Base-by-base conservation (phyloP, 225 moss, liverwort and hornwort genomes). In the Bryum argenteum region DNA sequence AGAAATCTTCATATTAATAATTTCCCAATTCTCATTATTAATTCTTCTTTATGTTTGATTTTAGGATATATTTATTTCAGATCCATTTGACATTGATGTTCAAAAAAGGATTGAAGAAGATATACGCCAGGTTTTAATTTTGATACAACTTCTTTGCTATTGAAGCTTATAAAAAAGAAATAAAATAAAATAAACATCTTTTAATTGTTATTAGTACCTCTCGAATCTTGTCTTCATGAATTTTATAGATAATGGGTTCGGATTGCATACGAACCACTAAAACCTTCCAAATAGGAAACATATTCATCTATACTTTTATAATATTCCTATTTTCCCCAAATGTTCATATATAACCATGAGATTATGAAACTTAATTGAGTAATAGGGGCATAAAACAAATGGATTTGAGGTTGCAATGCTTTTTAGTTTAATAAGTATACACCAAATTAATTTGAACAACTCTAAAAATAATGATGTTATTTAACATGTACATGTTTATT, bases 41-140 rank as follows among this genome's bases (percentile, higher is more conserved):
- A 54, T 39, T 10, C 24, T 51, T 11, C 2, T 33, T 28, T 8
- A 11, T 6, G 48, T 15, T 10, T 61, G 8, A 43, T 0, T 59
- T 58, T 9, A 77, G 66, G 66, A 66, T 60, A 1, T 77, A 1
- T 37, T 71, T 26, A 65, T 43, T 71, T 12, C 9, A 59, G 60
- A 77, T 28, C 43, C 66, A 2, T 77, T 77, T 66, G 60, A 77
- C 9, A 2, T 71, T 8, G 52, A 77, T 52, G 65, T 42, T 64
- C 77, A 77, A 65, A 58, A 24, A 14, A 77, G 21, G 42, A 77
- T 71, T 24, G 71, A 71, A 26, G 77, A 77, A 58, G 52, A 21
- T 3, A 77, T 77, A 6, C 53, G 16, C 4, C 77, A 77, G 66
- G 71, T 77, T 42, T 70, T 48, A 23, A n/a, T 39, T 2, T 2